These are phyloP conservation scores for Pinguiococcus pyrenoidosus DNA, from an alignment of 108 stramenopile species.

Conservation along the genomic window DNA sequence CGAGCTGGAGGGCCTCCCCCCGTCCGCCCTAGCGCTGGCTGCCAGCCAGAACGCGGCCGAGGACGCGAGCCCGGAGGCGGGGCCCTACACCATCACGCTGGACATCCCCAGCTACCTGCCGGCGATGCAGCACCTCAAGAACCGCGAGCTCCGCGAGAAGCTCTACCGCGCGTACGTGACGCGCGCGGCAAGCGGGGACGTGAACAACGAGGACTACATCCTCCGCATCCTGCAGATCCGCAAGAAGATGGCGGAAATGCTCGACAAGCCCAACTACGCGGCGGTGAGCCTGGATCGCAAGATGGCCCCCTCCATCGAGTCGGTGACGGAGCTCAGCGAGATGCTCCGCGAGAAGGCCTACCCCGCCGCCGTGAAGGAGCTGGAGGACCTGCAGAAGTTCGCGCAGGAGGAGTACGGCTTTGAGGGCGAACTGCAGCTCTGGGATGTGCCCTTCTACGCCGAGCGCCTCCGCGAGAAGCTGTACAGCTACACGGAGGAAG, in stretches of 20 bases:
- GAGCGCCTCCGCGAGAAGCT: constrained; percentile 91
- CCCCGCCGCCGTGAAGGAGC: constrained; percentile 73
- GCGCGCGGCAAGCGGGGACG: constrained; percentile 52
- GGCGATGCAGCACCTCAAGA: constrained; percentile 72
- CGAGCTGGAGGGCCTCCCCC: constrained; percentile 71
- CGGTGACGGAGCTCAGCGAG: constrained; percentile 68
- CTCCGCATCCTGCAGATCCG: constrained; percentile 67
- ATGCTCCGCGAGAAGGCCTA: constrained; percentile 76
- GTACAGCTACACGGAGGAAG: constrained; percentile 83
- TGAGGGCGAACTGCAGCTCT: constrained; percentile 57
- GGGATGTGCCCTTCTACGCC: constrained; percentile 78
- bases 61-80: constrained; percentile 52
- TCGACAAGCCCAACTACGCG: constrained; percentile 81
- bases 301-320: constrained; percentile 77
- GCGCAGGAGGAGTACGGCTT: constrained; percentile 65
- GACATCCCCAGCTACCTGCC: constrained; percentile 86
- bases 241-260: constrained; percentile 57
- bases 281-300: constrained; percentile 63
- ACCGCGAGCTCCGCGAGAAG: constrained; percentile 66
- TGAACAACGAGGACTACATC: constrained; percentile 80
- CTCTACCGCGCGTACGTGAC: constrained; percentile 74
- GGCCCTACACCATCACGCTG: constrained; percentile 83
- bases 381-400: constrained; percentile 58
- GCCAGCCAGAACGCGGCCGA: constrained; percentile 49
- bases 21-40: constrained; percentile 73